Conservation (phyloP, 2,329 filamentous ascomycete genomes). For the Lojkania enalia region DNA sequence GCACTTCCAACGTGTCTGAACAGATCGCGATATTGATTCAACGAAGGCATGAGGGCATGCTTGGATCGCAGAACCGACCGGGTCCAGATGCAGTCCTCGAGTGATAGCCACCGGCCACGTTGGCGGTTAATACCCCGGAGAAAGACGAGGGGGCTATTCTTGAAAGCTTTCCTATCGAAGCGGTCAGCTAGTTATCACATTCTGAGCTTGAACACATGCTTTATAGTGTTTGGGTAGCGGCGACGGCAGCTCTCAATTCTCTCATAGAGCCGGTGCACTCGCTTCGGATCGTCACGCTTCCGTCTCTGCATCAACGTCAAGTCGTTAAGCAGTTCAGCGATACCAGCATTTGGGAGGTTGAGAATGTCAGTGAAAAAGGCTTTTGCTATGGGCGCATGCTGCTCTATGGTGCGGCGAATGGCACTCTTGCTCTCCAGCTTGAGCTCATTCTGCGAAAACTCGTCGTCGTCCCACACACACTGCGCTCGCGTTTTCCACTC, state of each 20-base stretch:
- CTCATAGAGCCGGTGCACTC: constrained; percentile 12
- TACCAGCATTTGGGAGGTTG: constrained; percentile 11
- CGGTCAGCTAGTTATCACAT: constrained; percentile 6
- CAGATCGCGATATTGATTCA: constrained; percentile 10
- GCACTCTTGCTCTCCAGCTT: constrained; percentile 10
- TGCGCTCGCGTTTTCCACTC: constrained; percentile 11
- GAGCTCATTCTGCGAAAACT: constrained; percentile 12
- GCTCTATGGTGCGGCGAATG: constrained; percentile 9
- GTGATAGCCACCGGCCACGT: constrained; percentile 3
- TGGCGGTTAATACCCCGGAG: constrained; percentile 8
- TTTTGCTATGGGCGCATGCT: constrained; percentile 7
- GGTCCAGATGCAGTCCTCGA: constrained; percentile 10
- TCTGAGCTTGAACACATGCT: constrained; percentile 4
- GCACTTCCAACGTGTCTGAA: constrained; percentile 11
- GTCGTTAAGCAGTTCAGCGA: constrained; percentile 11
- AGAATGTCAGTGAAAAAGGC: constrained; percentile 10
- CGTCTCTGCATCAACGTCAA: constrained; percentile 8
- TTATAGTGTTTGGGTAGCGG: constrained; percentile 1
- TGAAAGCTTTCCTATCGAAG: constrained; percentile 10
- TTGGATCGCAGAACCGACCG: constrained; percentile 9
- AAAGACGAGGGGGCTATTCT: constrained; percentile 6
- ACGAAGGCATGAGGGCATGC: constrained; percentile 10
- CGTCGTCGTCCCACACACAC: constrained; percentile 10
- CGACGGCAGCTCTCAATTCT: constrained; percentile 11
- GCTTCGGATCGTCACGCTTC: constrained; percentile 9